Evolutionary conservation across 768 basidiomycete genomes (phyloP).

Genomic region (Nidularia pulvinata): DNA sequence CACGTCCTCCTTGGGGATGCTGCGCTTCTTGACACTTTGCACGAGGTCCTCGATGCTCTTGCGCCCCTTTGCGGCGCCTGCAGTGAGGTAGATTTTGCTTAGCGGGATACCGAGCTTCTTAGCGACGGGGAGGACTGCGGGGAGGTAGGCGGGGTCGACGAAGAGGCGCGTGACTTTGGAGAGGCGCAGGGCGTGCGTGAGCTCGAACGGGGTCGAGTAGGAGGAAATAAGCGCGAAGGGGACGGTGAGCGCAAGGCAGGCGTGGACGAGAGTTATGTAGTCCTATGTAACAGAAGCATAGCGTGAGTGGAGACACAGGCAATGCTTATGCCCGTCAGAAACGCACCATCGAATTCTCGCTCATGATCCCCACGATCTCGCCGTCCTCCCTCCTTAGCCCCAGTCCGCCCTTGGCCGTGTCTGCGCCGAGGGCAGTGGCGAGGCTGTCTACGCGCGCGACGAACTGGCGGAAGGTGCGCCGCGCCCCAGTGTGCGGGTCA

Average conservation of each 20-base stretch:
- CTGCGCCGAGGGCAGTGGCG: constrained; percentile 55
- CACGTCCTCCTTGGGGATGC: constrained; percentile 37
- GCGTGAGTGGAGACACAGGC: not conserved
- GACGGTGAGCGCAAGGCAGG: constrained; percentile 24
- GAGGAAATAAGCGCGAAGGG: constrained; percentile 33
- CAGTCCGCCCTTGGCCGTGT: constrained; percentile 50
- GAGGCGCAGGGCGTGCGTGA: constrained; percentile 28
- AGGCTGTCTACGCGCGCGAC: constrained; percentile 48
- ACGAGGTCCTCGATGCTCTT: constrained; percentile 46
- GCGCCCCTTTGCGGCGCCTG: constrained; percentile 36
- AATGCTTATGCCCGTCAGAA: not conserved
- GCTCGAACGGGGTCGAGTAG: constrained; percentile 33
- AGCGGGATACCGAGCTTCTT: constrained; percentile 30
- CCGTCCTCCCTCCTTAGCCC: constrained; percentile 43
- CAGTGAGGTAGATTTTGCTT: constrained; percentile 48
- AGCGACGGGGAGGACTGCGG: constrained; percentile 25
- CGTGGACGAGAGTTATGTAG: constrained; percentile 28
- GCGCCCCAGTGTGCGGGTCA: constrained; percentile 50
- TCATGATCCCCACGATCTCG: constrained; percentile 70
- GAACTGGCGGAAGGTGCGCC: constrained; percentile 46
- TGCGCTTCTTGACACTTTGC: constrained; percentile 27
- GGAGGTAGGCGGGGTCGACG: constrained; percentile 27
- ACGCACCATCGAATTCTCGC: constrained; percentile 67
- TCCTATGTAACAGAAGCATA: constrained; percentile 16
- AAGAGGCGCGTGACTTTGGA: constrained; percentile 30